Conservation (phyloP, 257 asterid genomes). For the Rauvolfia tetraphylla region DNA sequence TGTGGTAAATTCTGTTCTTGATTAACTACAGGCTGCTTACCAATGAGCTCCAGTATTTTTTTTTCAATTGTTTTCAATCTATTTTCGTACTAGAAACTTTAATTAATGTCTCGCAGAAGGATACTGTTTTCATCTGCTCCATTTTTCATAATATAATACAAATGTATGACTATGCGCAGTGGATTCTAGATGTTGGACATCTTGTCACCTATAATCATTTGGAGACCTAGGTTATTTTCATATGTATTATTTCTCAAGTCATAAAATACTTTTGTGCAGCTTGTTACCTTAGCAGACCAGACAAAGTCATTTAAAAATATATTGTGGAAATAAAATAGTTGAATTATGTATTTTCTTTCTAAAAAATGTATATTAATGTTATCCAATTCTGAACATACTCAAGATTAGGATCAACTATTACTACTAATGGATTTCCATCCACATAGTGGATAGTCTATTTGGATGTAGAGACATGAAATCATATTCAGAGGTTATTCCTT, state of each 20-base stretch:
- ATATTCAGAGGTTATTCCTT: not conserved
- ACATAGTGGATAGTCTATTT: not conserved
- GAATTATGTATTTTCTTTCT: not conserved
- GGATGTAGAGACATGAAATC: not conserved
- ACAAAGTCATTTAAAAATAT: not conserved
- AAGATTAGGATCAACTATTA: not conserved
- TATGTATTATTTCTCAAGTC: not conserved
- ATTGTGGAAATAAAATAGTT: not conserved
- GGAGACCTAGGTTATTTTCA: not conserved
- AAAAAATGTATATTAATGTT: too few species aligned
- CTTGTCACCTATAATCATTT: not conserved
- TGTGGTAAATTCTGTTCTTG: conserved; percentile 56
- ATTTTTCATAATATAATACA: not conserved
- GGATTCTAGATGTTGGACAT: not conserved
- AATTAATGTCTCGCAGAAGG: not conserved
- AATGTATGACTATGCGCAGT: not conserved
- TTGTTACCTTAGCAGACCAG: not conserved
- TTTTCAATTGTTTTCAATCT: not conserved
- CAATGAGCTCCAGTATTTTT: not conserved
- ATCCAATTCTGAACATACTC: too few species aligned
- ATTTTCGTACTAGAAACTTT: not conserved
- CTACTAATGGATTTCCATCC: not conserved
- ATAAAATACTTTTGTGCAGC: not conserved
- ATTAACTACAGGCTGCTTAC: not conserved
- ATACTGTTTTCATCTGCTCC: not conserved